phyloP scores from a whole-genome alignment of 441 rosid species.

The Theobroma grandiflorum region DNA sequence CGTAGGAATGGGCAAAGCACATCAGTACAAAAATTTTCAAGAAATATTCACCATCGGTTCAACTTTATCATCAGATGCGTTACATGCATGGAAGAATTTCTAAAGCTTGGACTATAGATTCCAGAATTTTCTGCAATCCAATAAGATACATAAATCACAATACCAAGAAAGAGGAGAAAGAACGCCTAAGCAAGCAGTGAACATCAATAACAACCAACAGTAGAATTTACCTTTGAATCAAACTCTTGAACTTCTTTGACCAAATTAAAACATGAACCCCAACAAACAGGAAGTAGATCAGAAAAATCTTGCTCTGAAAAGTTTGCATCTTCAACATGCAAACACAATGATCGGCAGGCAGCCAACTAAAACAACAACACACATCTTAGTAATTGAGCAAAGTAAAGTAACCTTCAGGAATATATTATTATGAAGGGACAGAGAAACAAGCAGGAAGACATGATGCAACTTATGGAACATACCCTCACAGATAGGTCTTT shows the following conservation, averaged over 20 bases:
- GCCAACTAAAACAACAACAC: conserved; percentile 73
- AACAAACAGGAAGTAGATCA: conserved; percentile 94
- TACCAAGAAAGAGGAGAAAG: background rate
- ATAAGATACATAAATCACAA: background rate
- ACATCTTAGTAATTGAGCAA: conserved; percentile 38
- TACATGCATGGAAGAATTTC: background rate
- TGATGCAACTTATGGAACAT: conserved; percentile 36
- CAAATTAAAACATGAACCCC: conserved; percentile 91
- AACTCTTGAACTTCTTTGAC: conserved; percentile 97
- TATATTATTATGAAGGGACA: conserved; percentile 18
- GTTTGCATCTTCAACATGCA: conserved; percentile 96
- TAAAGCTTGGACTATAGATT: background rate
- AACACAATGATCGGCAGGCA: conserved; percentile 94
- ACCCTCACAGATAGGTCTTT: conserved; percentile 94
- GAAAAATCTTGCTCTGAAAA: conserved; percentile 75
- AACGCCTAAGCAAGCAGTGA: background rate
- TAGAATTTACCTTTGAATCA: conserved; percentile 85
- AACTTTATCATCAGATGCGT: conserved; percentile 6
- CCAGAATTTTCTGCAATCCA: background rate
- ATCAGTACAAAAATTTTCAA: background rate
- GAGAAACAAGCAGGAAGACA: background rate
- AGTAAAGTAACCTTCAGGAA: background rate
- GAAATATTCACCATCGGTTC: background rate
- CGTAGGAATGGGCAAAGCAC: background rate
- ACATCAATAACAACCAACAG: conserved; percentile 7